Evolutionary conservation across 306 rosid species (phyloP).

Genomic region (Rosa multiflora): DNA sequence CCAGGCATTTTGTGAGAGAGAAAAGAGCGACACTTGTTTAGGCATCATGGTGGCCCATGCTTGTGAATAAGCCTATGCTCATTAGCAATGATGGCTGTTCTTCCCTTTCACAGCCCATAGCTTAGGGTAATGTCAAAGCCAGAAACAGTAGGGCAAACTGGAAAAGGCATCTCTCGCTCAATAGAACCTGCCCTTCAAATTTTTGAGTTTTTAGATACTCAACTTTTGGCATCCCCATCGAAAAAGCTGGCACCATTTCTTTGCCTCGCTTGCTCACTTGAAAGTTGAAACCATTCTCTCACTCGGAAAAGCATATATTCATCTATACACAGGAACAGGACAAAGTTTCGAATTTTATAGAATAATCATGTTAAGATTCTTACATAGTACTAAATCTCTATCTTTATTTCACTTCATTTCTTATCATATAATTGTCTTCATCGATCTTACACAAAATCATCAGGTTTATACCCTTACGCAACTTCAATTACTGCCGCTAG

Average conservation of each 20-base stretch:
- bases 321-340: constrained; percentile 27
- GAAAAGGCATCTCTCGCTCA: constrained; percentile 19
- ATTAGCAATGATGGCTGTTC: constrained; percentile 55
- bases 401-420: neutral
- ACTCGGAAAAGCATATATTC: constrained; percentile 30
- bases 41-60: constrained; percentile 61
- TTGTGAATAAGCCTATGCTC: constrained; percentile 48
- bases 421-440: neutral
- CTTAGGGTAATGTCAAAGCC: constrained; percentile 29
- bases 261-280: constrained; percentile 25
- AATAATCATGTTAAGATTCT: constrained; percentile 17
- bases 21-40: constrained; percentile 42
- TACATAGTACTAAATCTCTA: neutral
- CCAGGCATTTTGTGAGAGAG: constrained; percentile 28
- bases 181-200: constrained; percentile 41
- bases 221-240: constrained; percentile 47
- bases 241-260: constrained; percentile 38
- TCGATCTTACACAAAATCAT: neutral
- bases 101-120: constrained; percentile 16
- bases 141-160: constrained; percentile 33
- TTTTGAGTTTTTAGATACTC: constrained; percentile 34
- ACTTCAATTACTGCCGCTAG: neutral
- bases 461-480: neutral
- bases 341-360: constrained; percentile 17
- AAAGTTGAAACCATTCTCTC: constrained; percentile 39